Conservation (phyloP, 768 basidiomycete species). For the Chalciporus piperatus region DNA sequence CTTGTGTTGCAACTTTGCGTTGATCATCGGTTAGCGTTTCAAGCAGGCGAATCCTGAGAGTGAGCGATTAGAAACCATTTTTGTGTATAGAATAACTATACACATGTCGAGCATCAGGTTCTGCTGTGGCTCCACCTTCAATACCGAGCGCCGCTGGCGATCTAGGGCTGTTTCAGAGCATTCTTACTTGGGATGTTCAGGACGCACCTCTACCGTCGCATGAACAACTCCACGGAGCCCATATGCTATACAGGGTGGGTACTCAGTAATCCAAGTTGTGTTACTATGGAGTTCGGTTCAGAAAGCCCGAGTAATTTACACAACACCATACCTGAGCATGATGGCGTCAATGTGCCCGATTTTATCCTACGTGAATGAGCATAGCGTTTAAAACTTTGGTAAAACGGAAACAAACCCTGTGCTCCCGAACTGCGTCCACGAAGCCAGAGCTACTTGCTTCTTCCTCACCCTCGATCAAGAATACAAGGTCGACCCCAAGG, state of each 20-base stretch:
- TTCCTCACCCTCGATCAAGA: conserved; percentile 95
- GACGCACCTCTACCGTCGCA: conserved; percentile 66
- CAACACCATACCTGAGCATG: conserved; percentile 62
- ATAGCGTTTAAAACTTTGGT: background rate
- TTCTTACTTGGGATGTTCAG: background rate
- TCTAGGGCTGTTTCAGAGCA: conserved; percentile 35
- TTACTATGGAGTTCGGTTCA: conserved; percentile 52
- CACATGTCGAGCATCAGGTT: conserved; percentile 96
- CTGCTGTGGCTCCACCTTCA: conserved; percentile 82
- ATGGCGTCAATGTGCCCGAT: conserved; percentile 91
- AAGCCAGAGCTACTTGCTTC: conserved; percentile 93
- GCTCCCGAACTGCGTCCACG: conserved; percentile 62
- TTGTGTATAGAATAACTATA: conserved; percentile 15
- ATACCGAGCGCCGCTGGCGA: conserved; percentile 76
- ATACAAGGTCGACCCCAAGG: conserved; percentile 82
- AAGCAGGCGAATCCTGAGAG: conserved; percentile 69
- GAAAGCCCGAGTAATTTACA: background rate
- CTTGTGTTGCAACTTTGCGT: conserved; percentile 64
- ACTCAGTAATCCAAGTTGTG: conserved; percentile 95
- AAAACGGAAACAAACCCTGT: conserved; percentile 54
- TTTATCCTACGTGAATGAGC: conserved; percentile 46
- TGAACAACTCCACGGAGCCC: conserved; percentile 94
- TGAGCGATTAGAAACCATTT: background rate
- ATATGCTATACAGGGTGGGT: conserved; percentile 91
- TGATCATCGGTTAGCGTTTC: conserved; percentile 61